Conservation (phyloP, 108 stramenopile species). For the Nannochloropsis oceanica region DNA sequence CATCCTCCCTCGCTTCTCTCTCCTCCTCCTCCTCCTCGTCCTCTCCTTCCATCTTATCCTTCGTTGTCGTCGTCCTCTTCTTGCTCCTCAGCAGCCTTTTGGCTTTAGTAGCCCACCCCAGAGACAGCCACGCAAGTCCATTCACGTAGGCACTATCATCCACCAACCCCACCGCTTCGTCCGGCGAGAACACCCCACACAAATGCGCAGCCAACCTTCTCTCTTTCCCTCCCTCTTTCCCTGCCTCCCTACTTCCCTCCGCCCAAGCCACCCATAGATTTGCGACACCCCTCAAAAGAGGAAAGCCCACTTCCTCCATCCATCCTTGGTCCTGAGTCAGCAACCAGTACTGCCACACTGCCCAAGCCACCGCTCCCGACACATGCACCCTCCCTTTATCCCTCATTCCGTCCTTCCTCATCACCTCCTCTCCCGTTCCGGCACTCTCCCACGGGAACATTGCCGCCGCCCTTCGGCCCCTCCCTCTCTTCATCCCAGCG, state of each 20-base stretch:
- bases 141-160: constrained; percentile 1
- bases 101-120: not conserved
- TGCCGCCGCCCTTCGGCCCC: not conserved
- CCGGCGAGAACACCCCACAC: constrained; percentile 1
- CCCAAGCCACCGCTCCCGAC: not conserved
- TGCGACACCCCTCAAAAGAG: not conserved
- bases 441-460: not conserved
- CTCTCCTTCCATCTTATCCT: too few species aligned
- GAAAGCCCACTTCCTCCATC: not conserved
- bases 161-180: not conserved
- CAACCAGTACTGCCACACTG: not conserved
- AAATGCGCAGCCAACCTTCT: not conserved
- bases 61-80: not conserved
- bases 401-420: not conserved
- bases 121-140: not conserved
- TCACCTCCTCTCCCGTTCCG: not conserved
- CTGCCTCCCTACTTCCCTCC: not conserved
- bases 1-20: not conserved
- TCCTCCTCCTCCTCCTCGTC: not conserved
- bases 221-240: not conserved
- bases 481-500: not conserved
- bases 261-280: constrained; percentile 1
- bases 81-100: not conserved
- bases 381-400: not conserved
- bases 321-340: not conserved